Evolutionary conservation across 495 filamentous ascomycete species (phyloP).

Genomic region (Penicillium goetzii): DNA sequence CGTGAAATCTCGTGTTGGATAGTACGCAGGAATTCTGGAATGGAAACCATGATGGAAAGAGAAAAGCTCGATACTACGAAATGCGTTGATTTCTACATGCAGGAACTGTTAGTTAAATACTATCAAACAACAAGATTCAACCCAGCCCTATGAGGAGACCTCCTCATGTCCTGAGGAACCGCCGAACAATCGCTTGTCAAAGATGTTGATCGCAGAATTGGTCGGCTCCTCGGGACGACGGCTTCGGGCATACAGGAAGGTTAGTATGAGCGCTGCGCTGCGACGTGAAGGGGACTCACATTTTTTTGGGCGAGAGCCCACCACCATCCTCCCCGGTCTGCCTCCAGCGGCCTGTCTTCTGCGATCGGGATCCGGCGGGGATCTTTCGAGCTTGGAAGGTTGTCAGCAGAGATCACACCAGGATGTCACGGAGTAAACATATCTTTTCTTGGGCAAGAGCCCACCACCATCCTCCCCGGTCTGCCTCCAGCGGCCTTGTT

Average conservation of each 20-base stretch:
- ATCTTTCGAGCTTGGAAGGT: not conserved
- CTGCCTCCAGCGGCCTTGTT: not conserved
- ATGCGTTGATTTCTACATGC: not conserved
- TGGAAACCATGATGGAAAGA: not conserved
- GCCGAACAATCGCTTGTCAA: not conserved
- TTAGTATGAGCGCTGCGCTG: not conserved
- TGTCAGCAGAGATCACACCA: not conserved
- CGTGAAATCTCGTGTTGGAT: not conserved
- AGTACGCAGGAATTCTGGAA: not conserved
- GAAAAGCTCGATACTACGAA: not conserved
- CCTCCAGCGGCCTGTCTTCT: not conserved
- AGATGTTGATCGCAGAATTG: not conserved
- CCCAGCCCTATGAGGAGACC: not conserved
- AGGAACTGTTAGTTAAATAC: not conserved
- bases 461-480: slow-evolving; percentile 5
- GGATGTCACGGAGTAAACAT: not conserved
- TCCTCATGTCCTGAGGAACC: not conserved
- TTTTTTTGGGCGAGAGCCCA: not conserved
- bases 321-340: slow-evolving; percentile 1
- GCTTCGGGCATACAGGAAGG: not conserved
- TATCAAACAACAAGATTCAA: not conserved
- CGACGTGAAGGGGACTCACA: not conserved
- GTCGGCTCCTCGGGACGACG: not conserved
- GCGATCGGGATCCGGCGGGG: not conserved
- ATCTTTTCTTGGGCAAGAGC: not conserved